phyloP scores from a whole-genome alignment of 805 yeast genomes.

The Yarrowia keelungensis region DNA sequence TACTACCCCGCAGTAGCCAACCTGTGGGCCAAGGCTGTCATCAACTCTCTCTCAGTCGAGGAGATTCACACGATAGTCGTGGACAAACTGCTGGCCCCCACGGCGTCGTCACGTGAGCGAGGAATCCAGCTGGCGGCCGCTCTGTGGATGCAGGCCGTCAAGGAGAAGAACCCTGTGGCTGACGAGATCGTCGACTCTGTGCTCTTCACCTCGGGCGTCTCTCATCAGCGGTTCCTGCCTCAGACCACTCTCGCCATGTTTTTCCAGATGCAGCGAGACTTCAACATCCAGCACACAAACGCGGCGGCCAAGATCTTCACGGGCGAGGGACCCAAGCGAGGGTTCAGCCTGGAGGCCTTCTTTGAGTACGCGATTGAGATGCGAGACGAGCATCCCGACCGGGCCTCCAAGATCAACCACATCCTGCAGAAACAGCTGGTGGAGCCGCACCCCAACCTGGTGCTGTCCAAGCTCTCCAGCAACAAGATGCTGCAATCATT shows the following conservation, averaged over 20 bases:
- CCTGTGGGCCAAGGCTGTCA: slow-evolving; percentile 13
- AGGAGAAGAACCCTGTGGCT: neutral
- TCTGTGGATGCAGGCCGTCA: slow-evolving; percentile 23
- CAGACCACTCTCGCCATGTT: slow-evolving; percentile 24
- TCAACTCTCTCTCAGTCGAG: neutral
- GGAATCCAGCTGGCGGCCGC: slow-evolving; percentile 15
- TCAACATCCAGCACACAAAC: neutral
- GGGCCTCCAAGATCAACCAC: slow-evolving; percentile 4
- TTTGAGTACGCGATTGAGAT: slow-evolving; percentile 31
- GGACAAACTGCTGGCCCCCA: slow-evolving; percentile 1
- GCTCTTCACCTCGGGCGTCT: neutral
- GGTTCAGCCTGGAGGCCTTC: slow-evolving; percentile 13
- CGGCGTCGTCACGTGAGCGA: slow-evolving; percentile 20
- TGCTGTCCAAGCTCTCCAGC: slow-evolving; percentile 20
- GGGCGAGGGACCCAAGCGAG: slow-evolving; percentile 12
- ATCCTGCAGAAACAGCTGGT: slow-evolving; percentile 25
- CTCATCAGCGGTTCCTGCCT: neutral
- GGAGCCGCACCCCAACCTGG: slow-evolving; percentile 20
- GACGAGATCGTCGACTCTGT: slow-evolving; percentile 8
- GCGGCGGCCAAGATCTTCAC: slow-evolving; percentile 16
- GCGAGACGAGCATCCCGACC: slow-evolving; percentile 25
- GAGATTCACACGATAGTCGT: neutral
- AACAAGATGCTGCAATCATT: slow-evolving; percentile 28
- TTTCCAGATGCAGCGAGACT: slow-evolving; percentile 20
- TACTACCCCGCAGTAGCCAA: slow-evolving; percentile 28